Conservation (phyloP, 495 filamentous ascomycete genomes). For the Aspergillus nanangensis region DNA sequence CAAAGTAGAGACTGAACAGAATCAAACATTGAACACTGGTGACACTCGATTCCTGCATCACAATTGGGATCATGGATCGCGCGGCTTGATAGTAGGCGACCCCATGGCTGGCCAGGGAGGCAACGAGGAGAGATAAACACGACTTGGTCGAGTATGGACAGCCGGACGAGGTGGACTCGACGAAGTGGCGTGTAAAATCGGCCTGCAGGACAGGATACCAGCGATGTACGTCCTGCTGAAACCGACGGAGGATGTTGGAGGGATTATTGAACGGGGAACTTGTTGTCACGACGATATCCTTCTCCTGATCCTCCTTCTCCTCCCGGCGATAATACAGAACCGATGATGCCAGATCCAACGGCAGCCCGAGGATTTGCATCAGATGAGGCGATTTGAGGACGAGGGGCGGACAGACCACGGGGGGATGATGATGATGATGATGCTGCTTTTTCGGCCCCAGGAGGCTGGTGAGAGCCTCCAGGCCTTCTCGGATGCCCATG, state of each 20-base stretch:
- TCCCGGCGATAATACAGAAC: too few relatives aligned
- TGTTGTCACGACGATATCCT: too few relatives aligned
- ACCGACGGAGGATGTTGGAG: too few relatives aligned
- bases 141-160: neutral
- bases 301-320: too few relatives aligned
- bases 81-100: neutral
- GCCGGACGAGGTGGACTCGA: neutral
- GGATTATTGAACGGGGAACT: too few relatives aligned
- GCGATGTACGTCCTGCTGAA: neutral
- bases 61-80: slow-evolving; percentile 1
- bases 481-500: too few relatives aligned
- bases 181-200: neutral
- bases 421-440: neutral
- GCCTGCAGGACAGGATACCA: slow-evolving; percentile 2
- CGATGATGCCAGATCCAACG: neutral
- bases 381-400: neutral
- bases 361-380: slow-evolving; percentile 1
- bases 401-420: neutral
- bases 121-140: slow-evolving; percentile 1
- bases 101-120: neutral
- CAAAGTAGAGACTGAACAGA: slow-evolving; percentile 2
- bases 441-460: too few relatives aligned
- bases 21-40: slow-evolving; percentile 3
- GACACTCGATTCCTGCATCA: slow-evolving; percentile 1
- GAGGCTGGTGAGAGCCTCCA: too few relatives aligned